A percentile compares a stretch with the other conserved stretches of the same genome.
Conservation (phyloP, 2,329 filamentous ascomycete species). For the Colletotrichum sp. region DNA sequence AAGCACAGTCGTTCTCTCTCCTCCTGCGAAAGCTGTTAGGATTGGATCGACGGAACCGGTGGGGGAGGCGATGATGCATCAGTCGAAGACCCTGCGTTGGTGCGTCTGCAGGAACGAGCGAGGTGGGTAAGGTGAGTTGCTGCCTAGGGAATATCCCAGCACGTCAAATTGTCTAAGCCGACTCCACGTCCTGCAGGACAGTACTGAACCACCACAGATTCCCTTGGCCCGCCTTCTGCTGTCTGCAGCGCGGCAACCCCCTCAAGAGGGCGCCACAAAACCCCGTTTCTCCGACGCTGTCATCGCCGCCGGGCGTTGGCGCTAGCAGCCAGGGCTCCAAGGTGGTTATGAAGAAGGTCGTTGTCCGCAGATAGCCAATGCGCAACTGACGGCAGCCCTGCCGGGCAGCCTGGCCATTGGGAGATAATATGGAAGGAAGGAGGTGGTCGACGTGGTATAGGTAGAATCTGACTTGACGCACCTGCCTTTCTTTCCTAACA, state of each 20-base stretch:
- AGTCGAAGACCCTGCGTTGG: no score
- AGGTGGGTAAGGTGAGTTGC: background rate
- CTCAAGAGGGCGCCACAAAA: no score
- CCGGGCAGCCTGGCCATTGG: no score
- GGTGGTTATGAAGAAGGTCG: no score
- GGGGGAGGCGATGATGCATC: no score
- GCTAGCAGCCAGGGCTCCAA: no score
- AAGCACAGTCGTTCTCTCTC: background rate
- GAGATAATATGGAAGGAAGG: background rate
- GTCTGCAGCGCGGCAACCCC: background rate
- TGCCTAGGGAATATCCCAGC: background rate
- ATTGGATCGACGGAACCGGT: background rate
- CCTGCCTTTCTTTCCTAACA: background rate
- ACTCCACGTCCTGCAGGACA: background rate
- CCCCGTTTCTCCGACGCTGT: no score
- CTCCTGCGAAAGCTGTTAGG: background rate
- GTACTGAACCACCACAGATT: background rate
- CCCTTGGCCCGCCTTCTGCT: background rate
- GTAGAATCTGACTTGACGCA: background rate
- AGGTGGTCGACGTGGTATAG: background rate
- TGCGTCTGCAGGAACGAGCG: background rate
- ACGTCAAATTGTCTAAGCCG: background rate
- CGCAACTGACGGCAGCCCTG: background rate
- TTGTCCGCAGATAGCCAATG: background rate
- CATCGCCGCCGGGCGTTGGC: no score